Base-by-base conservation (phyloP, 352 stramenopile genomes). In the Lagenidium giganteum region DNA sequence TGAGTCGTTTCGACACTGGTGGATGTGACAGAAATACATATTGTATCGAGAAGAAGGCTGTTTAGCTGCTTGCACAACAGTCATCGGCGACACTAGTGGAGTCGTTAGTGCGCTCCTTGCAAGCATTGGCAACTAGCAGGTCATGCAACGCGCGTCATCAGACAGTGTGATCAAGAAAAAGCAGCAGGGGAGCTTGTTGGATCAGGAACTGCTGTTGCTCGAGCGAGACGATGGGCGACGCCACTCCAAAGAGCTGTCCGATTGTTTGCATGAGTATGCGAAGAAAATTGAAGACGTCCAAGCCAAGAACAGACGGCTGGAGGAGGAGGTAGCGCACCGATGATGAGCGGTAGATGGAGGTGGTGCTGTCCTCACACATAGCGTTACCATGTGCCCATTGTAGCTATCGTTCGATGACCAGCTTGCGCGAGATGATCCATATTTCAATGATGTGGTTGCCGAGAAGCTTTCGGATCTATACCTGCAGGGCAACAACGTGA, bases 401-500 rank as follows among this genome's bases (percentile, higher is more conserved):
- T 40, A 91, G 80, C 63, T 90, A 4, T 75, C 79, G 30, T 89
- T 93, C 40, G 77, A 93, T 41, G 64, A 83, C 41, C 55, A 87
- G 34, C 66, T 72, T 22, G 61, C 66, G 2, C 72, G 80, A 7
- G 65, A 85, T 13, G 72, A 93, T 25, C 80, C 80, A 24, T 88
- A 82, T 43, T 86, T 81, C 59, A 90, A 90, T 31, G 70, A 88
- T 1, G 58, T 75, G 17, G 62, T 71, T 1, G 72, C 72, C 34
- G 77, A 88, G 33, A 87, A 90, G 57, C 58, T 93, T 27, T 87
- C 72, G 12, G 75, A 87, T 26, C 14, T 93, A 40, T 86, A 89
- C 20, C 18, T 80, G 8, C 72, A 93, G 51, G 80, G 76, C 26
- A 93, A 90, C 59, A 87, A 93, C 42, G 71, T 86, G 20, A 83